phyloP scores from a whole-genome alignment of 176 grass and related monocot species.

The Raddia distichophylla region DNA sequence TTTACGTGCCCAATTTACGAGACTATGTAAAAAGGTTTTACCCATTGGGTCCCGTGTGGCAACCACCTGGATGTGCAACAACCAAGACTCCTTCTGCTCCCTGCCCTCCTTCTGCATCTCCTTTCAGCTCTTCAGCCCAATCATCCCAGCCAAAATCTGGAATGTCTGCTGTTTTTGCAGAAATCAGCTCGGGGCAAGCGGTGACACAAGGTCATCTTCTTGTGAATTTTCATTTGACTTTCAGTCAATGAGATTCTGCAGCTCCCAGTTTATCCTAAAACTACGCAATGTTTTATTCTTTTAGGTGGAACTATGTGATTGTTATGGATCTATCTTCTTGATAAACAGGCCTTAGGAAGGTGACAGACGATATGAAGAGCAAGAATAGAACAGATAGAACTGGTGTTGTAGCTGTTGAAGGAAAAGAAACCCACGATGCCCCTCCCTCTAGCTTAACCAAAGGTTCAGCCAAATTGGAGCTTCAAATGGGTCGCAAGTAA shows the following conservation, averaged over 20 bases:
- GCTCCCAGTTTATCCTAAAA: neutral
- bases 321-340: neutral
- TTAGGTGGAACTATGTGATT: neutral
- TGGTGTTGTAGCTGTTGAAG: conserved; percentile 37
- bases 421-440: conserved; percentile 37
- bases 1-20: conserved; percentile 46
- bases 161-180: conserved; percentile 64
- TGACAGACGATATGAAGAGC: conserved; percentile 70
- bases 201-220: conserved; percentile 45
- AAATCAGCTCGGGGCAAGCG: conserved; percentile 53
- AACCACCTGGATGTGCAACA: conserved; percentile 34
- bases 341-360: conserved; percentile 54
- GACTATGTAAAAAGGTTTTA: conserved; percentile 62
- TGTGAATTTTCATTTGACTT: neutral
- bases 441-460: conserved; percentile 36
- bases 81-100: conserved; percentile 40
- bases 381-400: conserved; percentile 60
- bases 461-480: conserved; percentile 54
- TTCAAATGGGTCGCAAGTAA: conserved; percentile 77
- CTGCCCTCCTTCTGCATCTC: conserved; percentile 29
- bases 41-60: conserved; percentile 60
- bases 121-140: conserved; percentile 12
- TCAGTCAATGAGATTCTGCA: neutral
- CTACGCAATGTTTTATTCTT: neutral
- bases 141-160: conserved; percentile 53